A percentile compares a stretch with the other conserved stretches of the same genome.
Conservation (phyloP, 257 asterid species). For the Solanum boliviense region DNA sequence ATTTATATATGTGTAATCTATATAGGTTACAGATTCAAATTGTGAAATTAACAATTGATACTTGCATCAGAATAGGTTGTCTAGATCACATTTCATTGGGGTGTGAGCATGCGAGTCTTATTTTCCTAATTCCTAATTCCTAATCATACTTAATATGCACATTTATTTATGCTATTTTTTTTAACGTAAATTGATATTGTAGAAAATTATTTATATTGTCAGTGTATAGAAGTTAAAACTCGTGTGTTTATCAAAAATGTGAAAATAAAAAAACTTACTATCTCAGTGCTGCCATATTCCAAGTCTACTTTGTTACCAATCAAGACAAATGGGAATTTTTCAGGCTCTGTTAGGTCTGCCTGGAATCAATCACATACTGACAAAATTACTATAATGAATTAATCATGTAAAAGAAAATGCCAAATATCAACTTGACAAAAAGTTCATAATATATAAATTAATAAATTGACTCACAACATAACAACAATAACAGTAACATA, state of each 20-base stretch:
- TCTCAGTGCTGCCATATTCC: constrained; percentile 58
- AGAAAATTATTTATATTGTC: not conserved
- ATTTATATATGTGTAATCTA: not conserved
- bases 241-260: not conserved
- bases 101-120: not conserved
- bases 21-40: not conserved
- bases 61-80: not conserved
- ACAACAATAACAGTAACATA: not conserved
- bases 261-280: constrained; percentile 19
- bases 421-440: not conserved
- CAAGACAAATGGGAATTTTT: constrained; percentile 61
- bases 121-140: not conserved
- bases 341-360: constrained; percentile 59
- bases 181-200: not conserved
- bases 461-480: not conserved
- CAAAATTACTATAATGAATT: not conserved
- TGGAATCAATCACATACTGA: constrained; percentile 6
- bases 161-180: not conserved
- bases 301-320: constrained; percentile 83
- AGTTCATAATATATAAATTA: not conserved
- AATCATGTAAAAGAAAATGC: not conserved
- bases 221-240: not conserved
- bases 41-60: not conserved
- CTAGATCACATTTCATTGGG: not conserved
- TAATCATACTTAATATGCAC: not conserved